Evolutionary conservation across 345 rosid species (phyloP).

Genomic region (Geranium rotundifolium): DNA sequence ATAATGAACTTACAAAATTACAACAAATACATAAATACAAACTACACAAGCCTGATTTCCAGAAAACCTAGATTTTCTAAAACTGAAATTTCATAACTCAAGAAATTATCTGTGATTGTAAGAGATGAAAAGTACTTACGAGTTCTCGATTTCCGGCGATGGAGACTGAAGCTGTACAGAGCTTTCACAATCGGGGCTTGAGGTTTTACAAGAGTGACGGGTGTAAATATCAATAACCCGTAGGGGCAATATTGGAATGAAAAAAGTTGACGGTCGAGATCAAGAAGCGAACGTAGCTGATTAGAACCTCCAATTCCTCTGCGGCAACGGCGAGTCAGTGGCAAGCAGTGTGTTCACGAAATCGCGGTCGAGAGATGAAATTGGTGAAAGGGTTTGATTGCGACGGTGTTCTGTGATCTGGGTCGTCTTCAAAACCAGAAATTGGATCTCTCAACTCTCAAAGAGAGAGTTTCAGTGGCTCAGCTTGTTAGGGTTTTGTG

Average conservation of each 20-base stretch:
- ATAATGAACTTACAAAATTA: too few relatives aligned
- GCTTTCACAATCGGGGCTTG: neutral
- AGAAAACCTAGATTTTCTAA: too few relatives aligned
- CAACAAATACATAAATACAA: too few relatives aligned
- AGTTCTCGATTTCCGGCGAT: neutral
- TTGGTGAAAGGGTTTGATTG: neutral
- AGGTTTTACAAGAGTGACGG: neutral
- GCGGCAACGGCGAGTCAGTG: too few relatives aligned
- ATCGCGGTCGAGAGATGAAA: neutral
- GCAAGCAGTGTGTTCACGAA: too few relatives aligned
- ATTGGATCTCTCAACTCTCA: neutral
- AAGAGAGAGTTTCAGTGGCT: neutral
- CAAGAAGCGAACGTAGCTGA: too few relatives aligned
- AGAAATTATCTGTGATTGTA: too few relatives aligned
- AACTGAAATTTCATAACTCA: too few relatives aligned
- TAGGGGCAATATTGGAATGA: neutral
- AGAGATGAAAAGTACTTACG: neutral
- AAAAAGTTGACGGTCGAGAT: too few relatives aligned
- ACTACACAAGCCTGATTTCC: too few relatives aligned
- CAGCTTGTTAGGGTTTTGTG: slow-evolving; percentile 5
- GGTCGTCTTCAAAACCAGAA: slow-evolving; percentile 7
- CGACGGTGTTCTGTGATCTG: slow-evolving; percentile 3
- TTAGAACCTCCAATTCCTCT: too few relatives aligned
- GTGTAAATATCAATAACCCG: neutral
- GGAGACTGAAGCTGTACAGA: neutral